Percentiles rank a stretch among this genome's conserved stretches.
Conservation (phyloP, 345 rosid genomes). For the Populus nigra region DNA sequence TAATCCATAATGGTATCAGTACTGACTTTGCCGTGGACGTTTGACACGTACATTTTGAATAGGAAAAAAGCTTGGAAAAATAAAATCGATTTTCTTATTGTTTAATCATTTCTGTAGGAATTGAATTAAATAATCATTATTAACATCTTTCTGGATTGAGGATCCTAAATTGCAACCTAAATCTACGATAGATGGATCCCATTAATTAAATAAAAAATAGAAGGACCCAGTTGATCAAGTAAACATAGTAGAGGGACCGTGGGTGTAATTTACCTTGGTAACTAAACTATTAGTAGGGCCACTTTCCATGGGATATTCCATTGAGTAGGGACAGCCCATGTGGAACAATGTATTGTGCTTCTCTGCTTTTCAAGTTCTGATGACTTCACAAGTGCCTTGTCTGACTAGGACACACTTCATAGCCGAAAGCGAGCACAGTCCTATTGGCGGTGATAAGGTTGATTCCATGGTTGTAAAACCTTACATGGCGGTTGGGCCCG, state of each 20-base stretch:
- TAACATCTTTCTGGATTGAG: neutral
- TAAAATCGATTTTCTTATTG: neutral
- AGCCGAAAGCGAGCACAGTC: constrained; percentile 24
- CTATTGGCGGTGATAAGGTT: neutral
- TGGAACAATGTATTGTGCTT: constrained; percentile 14
- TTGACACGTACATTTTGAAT: neutral
- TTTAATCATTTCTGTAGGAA: neutral
- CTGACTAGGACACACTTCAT: constrained; percentile 20
- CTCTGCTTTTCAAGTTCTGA: neutral
- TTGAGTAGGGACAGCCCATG: constrained; percentile 26
- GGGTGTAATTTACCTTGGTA: neutral
- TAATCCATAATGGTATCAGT: no score
- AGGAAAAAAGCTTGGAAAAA: neutral
- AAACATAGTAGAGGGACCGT: neutral
- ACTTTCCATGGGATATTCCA: neutral
- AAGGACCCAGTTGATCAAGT: neutral
- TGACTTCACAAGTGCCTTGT: constrained; percentile 19
- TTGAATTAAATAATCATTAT: neutral
- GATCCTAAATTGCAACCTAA: neutral
- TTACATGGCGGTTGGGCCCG: no score
- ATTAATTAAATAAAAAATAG: neutral
- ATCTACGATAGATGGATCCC: neutral
- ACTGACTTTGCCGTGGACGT: neutral
- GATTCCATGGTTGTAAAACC: no score
- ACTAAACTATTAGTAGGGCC: neutral